Percentiles rank a stretch among this genome's conserved stretches.
phyloP scores from a whole-genome alignment of 2,329 filamentous ascomycete genomes.

The Fusarium sp. region DNA sequence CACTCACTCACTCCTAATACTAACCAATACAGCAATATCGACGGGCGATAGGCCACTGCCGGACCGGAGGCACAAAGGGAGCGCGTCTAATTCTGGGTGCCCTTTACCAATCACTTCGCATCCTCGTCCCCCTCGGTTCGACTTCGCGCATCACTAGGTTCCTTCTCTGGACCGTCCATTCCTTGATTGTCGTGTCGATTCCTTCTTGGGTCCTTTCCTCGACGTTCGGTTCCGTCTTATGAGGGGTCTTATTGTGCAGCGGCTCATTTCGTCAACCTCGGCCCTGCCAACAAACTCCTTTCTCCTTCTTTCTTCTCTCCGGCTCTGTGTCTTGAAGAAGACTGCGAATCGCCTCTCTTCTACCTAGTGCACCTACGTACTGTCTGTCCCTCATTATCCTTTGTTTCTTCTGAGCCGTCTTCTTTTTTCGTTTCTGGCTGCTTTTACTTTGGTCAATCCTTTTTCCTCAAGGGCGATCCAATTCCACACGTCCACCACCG shows the following conservation, averaged over 20 bases:
- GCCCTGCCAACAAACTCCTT: not conserved
- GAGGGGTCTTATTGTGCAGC: slow-evolving; percentile 1
- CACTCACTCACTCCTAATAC: slow-evolving; percentile 22
- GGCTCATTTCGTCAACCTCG: slow-evolving; percentile 6
- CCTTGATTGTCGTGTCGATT: slow-evolving; percentile 14
- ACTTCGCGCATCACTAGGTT: slow-evolving; percentile 24
- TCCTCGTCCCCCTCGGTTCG: slow-evolving; percentile 21
- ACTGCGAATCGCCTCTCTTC: slow-evolving; percentile 7
- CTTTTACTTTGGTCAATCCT: slow-evolving; percentile 11
- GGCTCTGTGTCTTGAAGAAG: slow-evolving; percentile 1
- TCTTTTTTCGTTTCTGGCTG: not conserved
- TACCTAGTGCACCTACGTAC: slow-evolving; percentile 24
- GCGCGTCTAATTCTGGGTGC: slow-evolving; percentile 29
- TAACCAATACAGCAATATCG: slow-evolving; percentile 25
- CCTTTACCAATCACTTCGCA: slow-evolving; percentile 34
- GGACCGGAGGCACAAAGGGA: slow-evolving; percentile 24
- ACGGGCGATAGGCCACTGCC: slow-evolving; percentile 33
- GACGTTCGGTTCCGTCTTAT: not conserved
- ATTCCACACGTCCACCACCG: slow-evolving; percentile 33
- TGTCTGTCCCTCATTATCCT: slow-evolving; percentile 24
- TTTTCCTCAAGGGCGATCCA: slow-evolving; percentile 17
- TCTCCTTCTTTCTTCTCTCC: slow-evolving; percentile 2
- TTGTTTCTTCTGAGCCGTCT: not conserved
- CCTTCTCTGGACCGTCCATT: slow-evolving; percentile 32
- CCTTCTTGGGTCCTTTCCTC: not conserved